A percentile compares a stretch with the other conserved stretches of the same genome.
These are phyloP conservation scores for Saturnispora besseyi DNA, from an alignment of 805 yeast species.

Conservation along the genomic window DNA sequence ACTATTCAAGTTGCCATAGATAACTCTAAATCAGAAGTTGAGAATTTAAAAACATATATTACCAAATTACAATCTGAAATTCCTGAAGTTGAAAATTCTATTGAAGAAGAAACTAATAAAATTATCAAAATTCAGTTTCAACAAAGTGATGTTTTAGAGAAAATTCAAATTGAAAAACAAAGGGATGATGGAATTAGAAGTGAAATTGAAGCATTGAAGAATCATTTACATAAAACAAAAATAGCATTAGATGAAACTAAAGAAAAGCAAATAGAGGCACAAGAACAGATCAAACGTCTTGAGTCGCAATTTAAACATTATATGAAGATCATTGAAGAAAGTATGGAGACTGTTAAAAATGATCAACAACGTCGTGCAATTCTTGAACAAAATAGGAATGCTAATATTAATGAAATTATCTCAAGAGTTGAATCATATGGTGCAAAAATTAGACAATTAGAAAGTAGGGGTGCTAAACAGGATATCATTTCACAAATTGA, in stretches of 20 bases:
- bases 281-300: constrained; percentile 22
- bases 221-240: constrained; percentile 36
- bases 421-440: constrained; percentile 46
- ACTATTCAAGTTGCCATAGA: constrained; percentile 61
- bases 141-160: constrained; percentile 24
- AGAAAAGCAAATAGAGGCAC: constrained; percentile 26
- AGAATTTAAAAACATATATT: constrained; percentile 34
- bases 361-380: constrained; percentile 46
- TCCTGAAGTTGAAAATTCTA: constrained; percentile 27
- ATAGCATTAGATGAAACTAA: constrained; percentile 47
- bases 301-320: constrained; percentile 31
- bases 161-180: constrained; percentile 46
- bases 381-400: constrained; percentile 51
- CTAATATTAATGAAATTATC: constrained; percentile 55
- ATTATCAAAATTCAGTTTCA: constrained; percentile 23
- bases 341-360: constrained; percentile 50
- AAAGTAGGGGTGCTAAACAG: constrained; percentile 64
- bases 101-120: constrained; percentile 19
- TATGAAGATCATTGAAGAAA: constrained; percentile 1
- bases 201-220: constrained; percentile 56
- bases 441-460: constrained; percentile 59
- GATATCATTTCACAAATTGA: constrained; percentile 89
- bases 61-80: constrained; percentile 29
- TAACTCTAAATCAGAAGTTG: constrained; percentile 51
- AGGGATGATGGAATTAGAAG: constrained; percentile 62